Conservation (phyloP, 2,329 filamentous ascomycete genomes). For the Arthrinium phaeospermum region DNA sequence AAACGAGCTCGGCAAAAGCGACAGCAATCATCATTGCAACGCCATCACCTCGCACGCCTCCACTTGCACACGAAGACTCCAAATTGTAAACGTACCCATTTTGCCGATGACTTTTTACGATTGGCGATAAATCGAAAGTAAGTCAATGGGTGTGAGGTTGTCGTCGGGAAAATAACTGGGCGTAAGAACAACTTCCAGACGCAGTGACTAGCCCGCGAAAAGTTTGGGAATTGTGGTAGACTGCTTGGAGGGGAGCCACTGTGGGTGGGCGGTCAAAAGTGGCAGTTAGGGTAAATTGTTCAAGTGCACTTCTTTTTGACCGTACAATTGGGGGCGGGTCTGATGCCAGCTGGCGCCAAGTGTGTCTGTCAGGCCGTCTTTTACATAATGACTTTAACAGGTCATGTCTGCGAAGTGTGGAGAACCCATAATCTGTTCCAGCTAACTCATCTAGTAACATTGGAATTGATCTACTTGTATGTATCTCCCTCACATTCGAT, state of each 20-base stretch:
- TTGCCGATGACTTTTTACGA: slow-evolving; percentile 52
- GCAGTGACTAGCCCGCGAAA: slow-evolving; percentile 12
- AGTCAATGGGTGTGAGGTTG: slow-evolving; percentile 43
- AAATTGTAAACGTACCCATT: slow-evolving; percentile 65
- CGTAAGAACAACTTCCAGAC: slow-evolving; percentile 11
- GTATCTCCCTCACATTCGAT: no score
- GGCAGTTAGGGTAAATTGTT: slow-evolving; percentile 52
- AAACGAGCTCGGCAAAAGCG: slow-evolving; percentile 9
- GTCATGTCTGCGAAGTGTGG: no score
- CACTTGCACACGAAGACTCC: slow-evolving; percentile 47
- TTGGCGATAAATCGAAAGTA: slow-evolving; percentile 39
- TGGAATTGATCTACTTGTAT: no score
- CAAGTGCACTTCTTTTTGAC: neutral
- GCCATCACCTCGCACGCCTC: slow-evolving; percentile 30
- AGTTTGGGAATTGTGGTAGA: slow-evolving; percentile 23
- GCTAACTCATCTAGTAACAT: no score
- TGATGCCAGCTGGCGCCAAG: neutral
- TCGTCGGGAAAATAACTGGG: slow-evolving; percentile 15
- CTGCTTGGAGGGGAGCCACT: slow-evolving; percentile 31
- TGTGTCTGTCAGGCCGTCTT: no score
- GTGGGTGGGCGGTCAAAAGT: slow-evolving; percentile 46
- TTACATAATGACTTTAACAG: no score
- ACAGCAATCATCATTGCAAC: slow-evolving; percentile 13
- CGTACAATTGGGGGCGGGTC: neutral
- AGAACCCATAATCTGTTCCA: no score